These are phyloP conservation scores for Yamadazyma akitaensis DNA, from an alignment of 805 yeast genomes.

Conservation along the genomic window DNA sequence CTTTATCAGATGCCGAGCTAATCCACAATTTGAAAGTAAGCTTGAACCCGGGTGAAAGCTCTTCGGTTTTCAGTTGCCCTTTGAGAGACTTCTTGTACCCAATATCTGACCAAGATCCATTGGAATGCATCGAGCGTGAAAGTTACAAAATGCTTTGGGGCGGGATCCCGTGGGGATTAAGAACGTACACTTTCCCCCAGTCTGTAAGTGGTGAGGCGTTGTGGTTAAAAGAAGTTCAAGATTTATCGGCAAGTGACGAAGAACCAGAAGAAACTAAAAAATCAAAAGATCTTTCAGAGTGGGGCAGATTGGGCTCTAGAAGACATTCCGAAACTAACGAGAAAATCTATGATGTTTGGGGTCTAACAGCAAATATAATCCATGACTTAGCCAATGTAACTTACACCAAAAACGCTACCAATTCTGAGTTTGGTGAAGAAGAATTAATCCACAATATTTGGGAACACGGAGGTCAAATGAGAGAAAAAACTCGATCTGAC, in stretches of 20 bases:
- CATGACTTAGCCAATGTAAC: conserved; percentile 63
- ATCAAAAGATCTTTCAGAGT: conserved; percentile 19
- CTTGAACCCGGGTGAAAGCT: conserved; percentile 74
- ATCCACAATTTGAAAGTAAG: conserved; percentile 36
- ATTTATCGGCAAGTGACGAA: conserved; percentile 44
- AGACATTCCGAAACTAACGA: conserved; percentile 37
- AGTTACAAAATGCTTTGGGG: conserved; percentile 58
- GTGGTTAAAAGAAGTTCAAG: conserved; percentile 59
- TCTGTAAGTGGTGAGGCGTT: conserved; percentile 51
- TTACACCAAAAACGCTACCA: conserved; percentile 21
- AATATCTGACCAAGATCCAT: conserved; percentile 10
- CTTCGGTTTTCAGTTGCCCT: conserved; percentile 69
- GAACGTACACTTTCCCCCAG: conserved; percentile 61
- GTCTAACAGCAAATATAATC: conserved; percentile 75
- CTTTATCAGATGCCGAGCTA: conserved; percentile 17
- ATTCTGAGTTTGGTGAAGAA: conserved; percentile 52
- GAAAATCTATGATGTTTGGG: conserved; percentile 73
- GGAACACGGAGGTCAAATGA: conserved; percentile 54
- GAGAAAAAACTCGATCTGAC: conserved; percentile 40
- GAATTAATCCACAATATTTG: conserved; percentile 58
- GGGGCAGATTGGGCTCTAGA: conserved; percentile 42
- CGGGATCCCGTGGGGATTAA: conserved; percentile 62
- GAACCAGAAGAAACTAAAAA: conserved; percentile 8
- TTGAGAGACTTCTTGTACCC: conserved; percentile 54
- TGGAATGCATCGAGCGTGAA: conserved; percentile 32